Percentiles rank a stretch among this genome's conserved stretches.
These are phyloP conservation scores for Coffea eugenioides DNA, from an alignment of 257 asterid genomes.

Conservation along the genomic window DNA sequence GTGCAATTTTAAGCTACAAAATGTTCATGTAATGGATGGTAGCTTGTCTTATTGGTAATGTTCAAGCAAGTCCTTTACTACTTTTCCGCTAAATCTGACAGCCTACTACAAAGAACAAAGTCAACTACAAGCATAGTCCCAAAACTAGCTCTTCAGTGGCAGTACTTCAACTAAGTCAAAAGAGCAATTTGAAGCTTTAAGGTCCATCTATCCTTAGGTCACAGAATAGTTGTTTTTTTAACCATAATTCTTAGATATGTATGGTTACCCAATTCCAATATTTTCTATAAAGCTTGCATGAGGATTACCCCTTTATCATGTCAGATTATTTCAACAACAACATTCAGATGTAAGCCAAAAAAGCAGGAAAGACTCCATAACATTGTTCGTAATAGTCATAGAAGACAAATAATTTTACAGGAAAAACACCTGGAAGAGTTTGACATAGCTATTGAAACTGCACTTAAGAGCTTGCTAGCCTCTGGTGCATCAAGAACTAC, in stretches of 20 bases:
- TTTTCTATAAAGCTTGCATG: not conserved
- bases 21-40: not conserved
- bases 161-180: not conserved
- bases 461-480: slow-evolving; percentile 95
- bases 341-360: not conserved
- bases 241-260: not conserved
- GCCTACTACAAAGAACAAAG: not conserved
- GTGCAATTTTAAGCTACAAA: not conserved
- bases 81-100: not conserved
- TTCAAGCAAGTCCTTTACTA: not conserved
- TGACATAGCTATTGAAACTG: slow-evolving; percentile 89
- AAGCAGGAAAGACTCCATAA: not conserved
- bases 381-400: not conserved
- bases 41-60: not conserved
- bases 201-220: not conserved
- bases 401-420: slow-evolving; percentile 18
- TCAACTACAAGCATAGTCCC: not conserved
- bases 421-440: slow-evolving; percentile 75
- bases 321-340: not conserved
- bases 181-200: not conserved
- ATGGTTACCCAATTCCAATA: not conserved
- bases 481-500: slow-evolving; percentile 93
- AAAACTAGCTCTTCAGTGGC: not conserved
- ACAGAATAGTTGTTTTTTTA: not conserved
- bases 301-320: not conserved